Base-by-base conservation (phyloP, 345 rosid species). In the Combretum micranthum region DNA sequence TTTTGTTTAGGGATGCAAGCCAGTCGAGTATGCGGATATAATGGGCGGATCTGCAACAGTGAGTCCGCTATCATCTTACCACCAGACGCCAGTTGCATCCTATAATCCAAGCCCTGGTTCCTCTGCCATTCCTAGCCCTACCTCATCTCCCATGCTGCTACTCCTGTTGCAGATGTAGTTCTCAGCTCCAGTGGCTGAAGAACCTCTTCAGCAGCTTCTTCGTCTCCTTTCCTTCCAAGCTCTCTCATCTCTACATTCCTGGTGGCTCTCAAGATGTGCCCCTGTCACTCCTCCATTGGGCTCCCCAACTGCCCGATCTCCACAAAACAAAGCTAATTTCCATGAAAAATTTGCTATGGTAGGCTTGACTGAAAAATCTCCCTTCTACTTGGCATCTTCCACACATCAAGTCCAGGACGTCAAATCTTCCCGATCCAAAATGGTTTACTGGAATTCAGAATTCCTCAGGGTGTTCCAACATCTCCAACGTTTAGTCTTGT, bases 271-370 rank as follows among this genome's bases (percentile, higher is more conserved):
- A 43, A 85, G 90, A 44, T 90, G 99, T 73, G 99, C 99, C 68
- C 99, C 99, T 4, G 99, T 94, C 45, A 94, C 99, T 10, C 99
- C 99, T 63, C 96, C 97, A 54, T 63, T 90, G 77, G 90, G 96
- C 77, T 94, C 99, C 49, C 99, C 99, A 25, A 80, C 90, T 23
- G 84, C 80, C 17, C 89, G 91, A 61, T 80, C 88, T 22, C 96
- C 97, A 1, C 80, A 92, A 37, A 64, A 68, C 8, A 87, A 67
- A 68, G 50, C 79, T 44, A 78, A 80, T 57, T 86, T 85, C 88
- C 88, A 82, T 42, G 86, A 85, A 42, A 78, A 80, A 67, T 75
- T 83, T 65, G 74, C 64, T 0, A 75, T 57, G 46, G 75, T 75
- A 15, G 69, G 77, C 50, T 81, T 85, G 84, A 59, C 46, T n/a